Percentiles rank a stretch among this genome's conserved stretches.
Evolutionary conservation across 306 rosid genomes (phyloP).

Genomic region (Cyamopsis tetragonoloba): DNA sequence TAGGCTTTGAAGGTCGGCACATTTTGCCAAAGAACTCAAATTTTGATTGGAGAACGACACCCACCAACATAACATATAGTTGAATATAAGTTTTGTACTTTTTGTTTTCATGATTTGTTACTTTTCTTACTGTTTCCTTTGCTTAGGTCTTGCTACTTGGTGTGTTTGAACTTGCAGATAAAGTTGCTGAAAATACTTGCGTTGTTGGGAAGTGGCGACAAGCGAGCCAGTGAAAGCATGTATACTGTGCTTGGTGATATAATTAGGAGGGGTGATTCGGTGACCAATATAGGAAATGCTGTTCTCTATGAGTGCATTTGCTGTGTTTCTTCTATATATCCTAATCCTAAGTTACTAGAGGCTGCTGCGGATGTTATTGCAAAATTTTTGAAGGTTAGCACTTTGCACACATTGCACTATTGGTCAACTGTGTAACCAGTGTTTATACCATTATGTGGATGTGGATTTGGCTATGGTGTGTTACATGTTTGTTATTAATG

Average conservation of each 20-base stretch:
- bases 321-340: conserved; percentile 74
- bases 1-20: too few relatives aligned
- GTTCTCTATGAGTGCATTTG: conserved; percentile 80
- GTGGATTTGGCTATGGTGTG: neutral
- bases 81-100: too few relatives aligned
- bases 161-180: conserved; percentile 49
- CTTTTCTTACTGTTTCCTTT: neutral
- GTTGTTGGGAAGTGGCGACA: conserved; percentile 80
- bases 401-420: too few relatives aligned
- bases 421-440: neutral
- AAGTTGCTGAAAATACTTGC: conserved; percentile 85
- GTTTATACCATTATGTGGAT: neutral
- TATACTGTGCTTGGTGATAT: conserved; percentile 79
- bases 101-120: too few relatives aligned
- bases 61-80: too few relatives aligned
- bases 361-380: conserved; percentile 84
- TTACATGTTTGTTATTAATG: neutral
- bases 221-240: conserved; percentile 85
- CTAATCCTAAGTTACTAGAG: conserved; percentile 74
- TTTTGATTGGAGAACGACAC: too few relatives aligned
- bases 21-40: too few relatives aligned
- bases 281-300: conserved; percentile 90
- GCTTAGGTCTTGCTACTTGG: neutral
- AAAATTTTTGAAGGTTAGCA: conserved; percentile 79
- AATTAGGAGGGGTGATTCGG: conserved; percentile 71